Evolutionary conservation across 257 asterid genomes (phyloP), one percentile per base, ranked within the genome.

Genomic region (Solanum pennellii): DNA sequence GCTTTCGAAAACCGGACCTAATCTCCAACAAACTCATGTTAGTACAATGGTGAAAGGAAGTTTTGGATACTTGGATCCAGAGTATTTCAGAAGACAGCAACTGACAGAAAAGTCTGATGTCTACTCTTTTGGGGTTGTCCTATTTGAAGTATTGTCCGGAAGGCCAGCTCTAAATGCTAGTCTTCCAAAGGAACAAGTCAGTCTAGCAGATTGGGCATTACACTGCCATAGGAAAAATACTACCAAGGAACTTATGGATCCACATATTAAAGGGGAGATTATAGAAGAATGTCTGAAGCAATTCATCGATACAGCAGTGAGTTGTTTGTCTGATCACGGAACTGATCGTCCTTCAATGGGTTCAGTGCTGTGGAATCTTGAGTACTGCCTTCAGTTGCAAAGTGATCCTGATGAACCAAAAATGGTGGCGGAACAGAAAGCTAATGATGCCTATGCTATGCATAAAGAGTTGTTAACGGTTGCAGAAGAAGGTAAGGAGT

Each of bases 41-140:
- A 95, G 96, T 89, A 95, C 98, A 2, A 80, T 91, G 66, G 97
- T 94, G 65, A 95, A 94, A 86, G 98, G 98, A 1, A 95, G 98
- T 82, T 95, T 95, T 21, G 98, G 98, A 33, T 94, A 95, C 89
- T 89, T 95, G 56, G 98, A 94, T 88, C 97, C 97, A 2, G 98
- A 95, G 90, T 95, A 94, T 86, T 95, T 92, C 83, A 89, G 92
- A 9, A 90, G 95, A 16, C 98, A 94, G n/a, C 92, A 92, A 84
- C 66, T 95, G 87, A 95, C 98, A 3, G 96, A 95, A 31, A 95
- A 95, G 62, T 94, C 97, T 2, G 98, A 95, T 85, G 95, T 95
- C 1, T 95, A 94, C 73, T 94, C 98, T 0, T 95, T 93, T 27
- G 97, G 98, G 1, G 98, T 95, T 2, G 97, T 94, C 5, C 92